Percentiles rank a stretch among this genome's conserved stretches.
Conservation (phyloP, 106 monocot species). For the Triglochin maritima region DNA sequence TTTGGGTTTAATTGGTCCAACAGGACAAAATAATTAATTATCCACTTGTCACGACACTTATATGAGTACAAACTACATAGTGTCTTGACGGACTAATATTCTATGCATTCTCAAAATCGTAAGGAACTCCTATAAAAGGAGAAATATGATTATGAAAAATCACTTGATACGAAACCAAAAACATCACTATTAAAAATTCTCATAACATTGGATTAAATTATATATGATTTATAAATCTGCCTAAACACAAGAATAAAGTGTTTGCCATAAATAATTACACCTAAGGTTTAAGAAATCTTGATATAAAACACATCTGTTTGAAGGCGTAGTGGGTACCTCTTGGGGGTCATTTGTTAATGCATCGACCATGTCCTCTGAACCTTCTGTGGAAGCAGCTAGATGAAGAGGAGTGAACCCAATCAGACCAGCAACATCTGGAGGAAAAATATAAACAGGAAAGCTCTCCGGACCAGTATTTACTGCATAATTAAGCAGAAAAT, state of each 20-base stretch:
- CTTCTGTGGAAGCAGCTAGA: constrained; percentile 69
- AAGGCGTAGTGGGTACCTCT: constrained; percentile 37
- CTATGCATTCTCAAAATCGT: too few species aligned
- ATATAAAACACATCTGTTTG: background rate
- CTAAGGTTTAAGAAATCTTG: background rate
- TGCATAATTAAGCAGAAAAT: constrained; percentile 58
- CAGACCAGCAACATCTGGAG: constrained; percentile 54
- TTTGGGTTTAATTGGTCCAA: background rate
- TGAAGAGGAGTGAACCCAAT: constrained; percentile 75
- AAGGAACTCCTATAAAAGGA: too few species aligned
- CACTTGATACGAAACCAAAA: too few species aligned
- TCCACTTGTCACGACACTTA: too few species aligned
- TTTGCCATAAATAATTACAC: background rate
- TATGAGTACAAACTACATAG: too few species aligned
- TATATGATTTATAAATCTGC: too few species aligned
- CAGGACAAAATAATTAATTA: too few species aligned
- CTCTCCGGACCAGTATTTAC: constrained; percentile 14
- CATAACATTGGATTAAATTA: too few species aligned
- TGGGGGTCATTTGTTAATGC: constrained; percentile 85
- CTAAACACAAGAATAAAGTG: background rate
- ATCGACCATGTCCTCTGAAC: constrained; percentile 72
- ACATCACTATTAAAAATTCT: too few species aligned
- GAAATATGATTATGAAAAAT: too few species aligned
- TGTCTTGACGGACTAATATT: too few species aligned
- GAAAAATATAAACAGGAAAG: constrained; percentile 43